A percentile compares a stretch with the other conserved stretches of the same genome.
Conservation (phyloP, 768 basidiomycete genomes). For the Tricholoma furcatifolium region DNA sequence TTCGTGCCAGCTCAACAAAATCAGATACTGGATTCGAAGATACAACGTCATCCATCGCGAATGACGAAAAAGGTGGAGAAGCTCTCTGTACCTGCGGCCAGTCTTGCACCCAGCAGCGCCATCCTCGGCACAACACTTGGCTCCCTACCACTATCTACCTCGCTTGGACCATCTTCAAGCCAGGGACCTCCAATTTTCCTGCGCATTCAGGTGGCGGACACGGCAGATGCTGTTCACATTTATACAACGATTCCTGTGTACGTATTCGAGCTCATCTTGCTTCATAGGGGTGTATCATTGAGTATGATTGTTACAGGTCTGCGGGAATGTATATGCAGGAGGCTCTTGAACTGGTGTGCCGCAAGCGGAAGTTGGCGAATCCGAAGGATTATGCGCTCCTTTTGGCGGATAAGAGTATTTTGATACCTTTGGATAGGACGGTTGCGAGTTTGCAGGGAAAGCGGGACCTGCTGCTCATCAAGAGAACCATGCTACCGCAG, state of each 20-base stretch:
- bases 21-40: conserved; percentile 71
- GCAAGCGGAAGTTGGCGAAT: conserved; percentile 61
- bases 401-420: conserved; percentile 62
- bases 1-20: conserved; percentile 65
- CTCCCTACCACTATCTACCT: conserved; percentile 58
- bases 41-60: conserved; percentile 79
- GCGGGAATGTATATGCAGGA: conserved; percentile 98
- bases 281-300: not conserved
- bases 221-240: conserved; percentile 79
- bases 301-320: conserved; percentile 43
- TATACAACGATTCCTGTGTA: conserved; percentile 92
- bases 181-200: conserved; percentile 84
- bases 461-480: conserved; percentile 78
- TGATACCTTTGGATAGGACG: conserved; percentile 90
- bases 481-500: conserved; percentile 70
- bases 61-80: conserved; percentile 60
- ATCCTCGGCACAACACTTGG: conserved; percentile 42
- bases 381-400: conserved; percentile 85
- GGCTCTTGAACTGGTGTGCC: conserved; percentile 82
- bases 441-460: conserved; percentile 94
- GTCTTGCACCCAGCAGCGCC: conserved; percentile 44
- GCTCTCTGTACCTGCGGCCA: conserved; percentile 41
- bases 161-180: conserved; percentile 65
- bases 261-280: conserved; percentile 24
- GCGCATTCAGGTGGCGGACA: conserved; percentile 77